A percentile compares a stretch with the other conserved stretches of the same genome.
Evolutionary conservation across 805 yeast genomes (phyloP).

Genomic region (Ogataea ganodermae): DNA sequence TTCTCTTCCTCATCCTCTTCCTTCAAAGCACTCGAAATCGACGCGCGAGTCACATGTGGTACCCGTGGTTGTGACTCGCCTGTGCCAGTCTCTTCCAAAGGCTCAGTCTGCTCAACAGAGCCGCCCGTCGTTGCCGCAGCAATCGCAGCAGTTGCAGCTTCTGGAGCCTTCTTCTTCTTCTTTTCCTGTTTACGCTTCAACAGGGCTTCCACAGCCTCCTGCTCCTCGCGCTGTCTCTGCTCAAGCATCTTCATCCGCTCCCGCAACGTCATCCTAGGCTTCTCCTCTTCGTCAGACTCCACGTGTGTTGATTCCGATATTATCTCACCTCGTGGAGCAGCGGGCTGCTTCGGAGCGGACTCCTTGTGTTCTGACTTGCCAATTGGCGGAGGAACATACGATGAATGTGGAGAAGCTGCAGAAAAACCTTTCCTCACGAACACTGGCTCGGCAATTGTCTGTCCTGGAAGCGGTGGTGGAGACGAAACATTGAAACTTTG

Average conservation of each 20-base stretch:
- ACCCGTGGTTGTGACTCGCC: background rate
- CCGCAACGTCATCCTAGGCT: conserved; percentile 77
- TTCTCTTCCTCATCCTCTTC: conserved; percentile 21
- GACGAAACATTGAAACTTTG: conserved; percentile 51
- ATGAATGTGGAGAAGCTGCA: conserved; percentile 58
- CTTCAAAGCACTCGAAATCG: conserved; percentile 17
- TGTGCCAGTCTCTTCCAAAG: conserved; percentile 21
- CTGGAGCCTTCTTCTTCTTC: conserved; percentile 36
- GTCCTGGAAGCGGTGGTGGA: conserved; percentile 43
- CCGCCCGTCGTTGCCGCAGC: conserved; percentile 1
- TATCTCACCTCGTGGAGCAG: conserved; percentile 25
- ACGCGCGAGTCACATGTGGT: background rate
- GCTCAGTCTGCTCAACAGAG: conserved; percentile 13
- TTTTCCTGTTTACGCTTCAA: conserved; percentile 52
- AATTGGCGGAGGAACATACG: conserved; percentile 52
- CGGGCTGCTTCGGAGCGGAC: conserved; percentile 1
- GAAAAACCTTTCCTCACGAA: conserved; percentile 57
- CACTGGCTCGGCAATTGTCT: conserved; percentile 34
- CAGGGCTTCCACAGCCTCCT: conserved; percentile 63
- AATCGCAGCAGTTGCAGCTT: background rate
- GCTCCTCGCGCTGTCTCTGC: conserved; percentile 77
- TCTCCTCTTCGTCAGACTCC: conserved; percentile 49
- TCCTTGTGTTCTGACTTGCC: conserved; percentile 28
- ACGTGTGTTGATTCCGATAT: conserved; percentile 29
- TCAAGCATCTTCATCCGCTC: conserved; percentile 87